phyloP scores from a whole-genome alignment of 805 yeast species.

The Starmerella apicola region DNA sequence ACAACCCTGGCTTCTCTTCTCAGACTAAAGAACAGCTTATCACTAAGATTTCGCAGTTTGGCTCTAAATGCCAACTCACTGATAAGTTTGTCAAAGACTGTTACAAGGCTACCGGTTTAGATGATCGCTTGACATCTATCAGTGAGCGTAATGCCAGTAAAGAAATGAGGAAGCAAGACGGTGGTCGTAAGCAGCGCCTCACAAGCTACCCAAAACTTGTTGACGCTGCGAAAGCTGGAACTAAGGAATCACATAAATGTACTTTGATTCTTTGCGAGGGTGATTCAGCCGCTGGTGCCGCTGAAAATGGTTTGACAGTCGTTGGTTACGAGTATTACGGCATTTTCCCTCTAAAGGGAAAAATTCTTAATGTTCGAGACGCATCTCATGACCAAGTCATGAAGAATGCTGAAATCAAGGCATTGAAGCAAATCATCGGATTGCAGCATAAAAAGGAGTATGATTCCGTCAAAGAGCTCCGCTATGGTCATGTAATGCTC shows the following conservation, averaged over 20 bases:
- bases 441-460: slow-evolving; percentile 83
- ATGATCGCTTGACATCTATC: slow-evolving; percentile 59
- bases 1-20: slow-evolving; percentile 93
- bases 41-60: slow-evolving; percentile 78
- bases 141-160: slow-evolving; percentile 83
- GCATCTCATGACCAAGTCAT: slow-evolving; percentile 92
- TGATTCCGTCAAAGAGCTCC: slow-evolving; percentile 54
- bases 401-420: slow-evolving; percentile 88
- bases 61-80: slow-evolving; percentile 66
- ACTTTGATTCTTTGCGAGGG: slow-evolving; percentile 93
- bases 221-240: slow-evolving; percentile 95
- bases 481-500: slow-evolving; percentile 96
- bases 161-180: slow-evolving; percentile 80
- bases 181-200: slow-evolving; percentile 55
- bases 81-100: slow-evolving; percentile 64
- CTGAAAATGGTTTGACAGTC: slow-evolving; percentile 85
- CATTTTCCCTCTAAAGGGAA: slow-evolving; percentile 91
- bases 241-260: slow-evolving; percentile 81
- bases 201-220: slow-evolving; percentile 82
- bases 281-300: slow-evolving; percentile 85
- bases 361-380: slow-evolving; percentile 86
- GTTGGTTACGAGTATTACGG: slow-evolving; percentile 94
- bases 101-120: slow-evolving; percentile 53
- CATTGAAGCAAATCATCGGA: slow-evolving; percentile 90
- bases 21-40: slow-evolving; percentile 95